phyloP scores from a whole-genome alignment of 2,329 filamentous ascomycete species.

The Phialocephala sp. region DNA sequence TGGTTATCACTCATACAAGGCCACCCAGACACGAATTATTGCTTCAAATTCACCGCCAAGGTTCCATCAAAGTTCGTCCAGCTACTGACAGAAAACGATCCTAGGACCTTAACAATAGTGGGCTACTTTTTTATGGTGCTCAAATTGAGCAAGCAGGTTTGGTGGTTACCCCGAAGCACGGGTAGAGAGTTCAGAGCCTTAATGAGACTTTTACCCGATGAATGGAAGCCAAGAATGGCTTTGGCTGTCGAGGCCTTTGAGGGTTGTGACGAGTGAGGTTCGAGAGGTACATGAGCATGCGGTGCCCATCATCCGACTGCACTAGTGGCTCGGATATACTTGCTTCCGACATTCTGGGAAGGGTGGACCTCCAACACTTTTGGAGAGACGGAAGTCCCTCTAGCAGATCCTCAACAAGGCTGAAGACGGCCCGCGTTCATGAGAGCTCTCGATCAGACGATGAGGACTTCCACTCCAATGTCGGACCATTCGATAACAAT shows the following conservation, averaged over 20 bases:
- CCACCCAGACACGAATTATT: constrained; percentile 59
- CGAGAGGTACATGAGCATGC: background rate
- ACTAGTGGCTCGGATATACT: background rate
- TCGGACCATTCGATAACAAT: background rate
- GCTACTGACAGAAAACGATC: constrained; percentile 60
- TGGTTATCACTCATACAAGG: constrained; percentile 67
- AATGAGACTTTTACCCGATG: constrained; percentile 29
- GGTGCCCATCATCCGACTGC: background rate
- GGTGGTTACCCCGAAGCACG: constrained; percentile 72
- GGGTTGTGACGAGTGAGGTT: background rate
- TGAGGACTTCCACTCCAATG: background rate
- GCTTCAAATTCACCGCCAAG: constrained; percentile 66
- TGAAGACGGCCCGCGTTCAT: background rate
- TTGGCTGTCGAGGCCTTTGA: constrained; percentile 30
- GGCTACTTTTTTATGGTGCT: constrained; percentile 71
- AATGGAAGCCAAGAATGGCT: constrained; percentile 33
- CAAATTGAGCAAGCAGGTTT: constrained; percentile 64
- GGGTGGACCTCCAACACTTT: background rate
- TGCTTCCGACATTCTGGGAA: background rate
- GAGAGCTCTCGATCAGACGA: background rate
- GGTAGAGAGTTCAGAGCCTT: constrained; percentile 64
- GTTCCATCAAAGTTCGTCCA: constrained; percentile 64
- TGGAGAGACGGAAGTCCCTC: background rate
- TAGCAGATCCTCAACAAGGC: background rate
- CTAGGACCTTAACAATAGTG: constrained; percentile 66